Conservation (phyloP, 1,284 basidiomycete species). For the Rhodotorula glutinis region DNA sequence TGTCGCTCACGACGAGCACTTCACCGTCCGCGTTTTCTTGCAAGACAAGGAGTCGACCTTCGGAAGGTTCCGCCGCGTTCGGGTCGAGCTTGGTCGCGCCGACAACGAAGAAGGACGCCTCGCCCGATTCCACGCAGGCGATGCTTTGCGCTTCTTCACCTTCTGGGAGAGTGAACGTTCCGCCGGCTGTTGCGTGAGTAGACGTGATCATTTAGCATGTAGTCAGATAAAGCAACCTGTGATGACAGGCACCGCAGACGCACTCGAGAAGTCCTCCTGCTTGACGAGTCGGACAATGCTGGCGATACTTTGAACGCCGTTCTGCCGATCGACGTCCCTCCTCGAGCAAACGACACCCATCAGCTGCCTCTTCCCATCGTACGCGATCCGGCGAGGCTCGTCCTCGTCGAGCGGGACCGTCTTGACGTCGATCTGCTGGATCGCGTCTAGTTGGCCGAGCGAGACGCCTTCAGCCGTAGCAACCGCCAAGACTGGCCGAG, state of each 20-base stretch:
- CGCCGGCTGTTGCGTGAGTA: neutral
- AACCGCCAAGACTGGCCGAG: slow-evolving; percentile 34
- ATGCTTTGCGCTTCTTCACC: slow-evolving; percentile 6
- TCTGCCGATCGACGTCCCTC: slow-evolving; percentile 37
- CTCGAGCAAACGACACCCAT: slow-evolving; percentile 40
- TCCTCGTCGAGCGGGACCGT: slow-evolving; percentile 47
- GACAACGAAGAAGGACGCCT: slow-evolving; percentile 29
- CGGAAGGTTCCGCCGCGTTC: slow-evolving; percentile 21
- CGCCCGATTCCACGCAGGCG: neutral
- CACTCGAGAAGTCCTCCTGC: slow-evolving; percentile 39
- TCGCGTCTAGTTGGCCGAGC: slow-evolving; percentile 43
- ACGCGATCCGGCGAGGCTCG: slow-evolving; percentile 46
- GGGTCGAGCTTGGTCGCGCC: slow-evolving; percentile 28
- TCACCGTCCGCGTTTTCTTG: neutral
- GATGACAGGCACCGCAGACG: too few species aligned
- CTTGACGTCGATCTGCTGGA: slow-evolving; percentile 45
- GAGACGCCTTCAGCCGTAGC: slow-evolving; percentile 36
- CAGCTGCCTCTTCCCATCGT: slow-evolving; percentile 23
- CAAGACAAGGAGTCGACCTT: slow-evolving; percentile 32
- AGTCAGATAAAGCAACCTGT: too few species aligned
- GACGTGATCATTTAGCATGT: neutral
- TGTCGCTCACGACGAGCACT: neutral
- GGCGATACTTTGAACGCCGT: slow-evolving; percentile 17
- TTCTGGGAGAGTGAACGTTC: neutral
- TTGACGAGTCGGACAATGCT: slow-evolving; percentile 35